Evolutionary conservation across 208 protist species (phyloP).

Genomic region (Naegleria fowleri): DNA sequence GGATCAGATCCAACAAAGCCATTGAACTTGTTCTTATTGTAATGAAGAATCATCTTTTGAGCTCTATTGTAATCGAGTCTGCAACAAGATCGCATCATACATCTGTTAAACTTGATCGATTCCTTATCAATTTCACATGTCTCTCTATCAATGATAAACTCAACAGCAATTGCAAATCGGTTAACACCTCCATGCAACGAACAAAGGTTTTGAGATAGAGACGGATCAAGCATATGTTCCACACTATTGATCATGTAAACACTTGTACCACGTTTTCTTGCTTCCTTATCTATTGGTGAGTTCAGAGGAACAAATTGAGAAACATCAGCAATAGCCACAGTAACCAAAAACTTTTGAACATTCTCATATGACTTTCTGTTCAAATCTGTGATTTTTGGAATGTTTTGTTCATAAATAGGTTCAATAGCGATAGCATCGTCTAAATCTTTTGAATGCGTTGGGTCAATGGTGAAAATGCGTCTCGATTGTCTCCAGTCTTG

Average conservation of each 20-base stretch:
- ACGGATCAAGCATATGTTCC: slow-evolving; percentile 36
- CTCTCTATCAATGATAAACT: slow-evolving; percentile 6
- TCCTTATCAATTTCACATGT: neutral
- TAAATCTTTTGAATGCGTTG: slow-evolving; percentile 27
- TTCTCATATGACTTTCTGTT: neutral
- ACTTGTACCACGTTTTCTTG: slow-evolving; percentile 26
- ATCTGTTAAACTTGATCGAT: neutral
- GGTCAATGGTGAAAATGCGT: slow-evolving; percentile 34
- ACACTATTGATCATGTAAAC: slow-evolving; percentile 34
- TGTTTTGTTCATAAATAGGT: neutral
- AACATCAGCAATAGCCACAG: slow-evolving; percentile 39
- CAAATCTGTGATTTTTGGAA: no score
- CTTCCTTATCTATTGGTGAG: slow-evolving; percentile 22
- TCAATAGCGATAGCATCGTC: slow-evolving; percentile 34
- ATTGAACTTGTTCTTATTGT: neutral
- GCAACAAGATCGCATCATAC: slow-evolving; percentile 24
- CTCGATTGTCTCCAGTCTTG: neutral
- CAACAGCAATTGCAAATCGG: neutral
- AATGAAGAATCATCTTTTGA: slow-evolving; percentile 27
- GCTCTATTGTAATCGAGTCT: slow-evolving; percentile 22
- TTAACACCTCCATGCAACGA: slow-evolving; percentile 28
- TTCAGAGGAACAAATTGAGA: slow-evolving; percentile 31
- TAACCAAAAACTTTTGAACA: slow-evolving; percentile 1
- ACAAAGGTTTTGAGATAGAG: slow-evolving; percentile 28
- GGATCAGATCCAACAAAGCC: neutral